Conservation (phyloP, 495 filamentous ascomycete species). For the Penicillium odoratum region DNA sequence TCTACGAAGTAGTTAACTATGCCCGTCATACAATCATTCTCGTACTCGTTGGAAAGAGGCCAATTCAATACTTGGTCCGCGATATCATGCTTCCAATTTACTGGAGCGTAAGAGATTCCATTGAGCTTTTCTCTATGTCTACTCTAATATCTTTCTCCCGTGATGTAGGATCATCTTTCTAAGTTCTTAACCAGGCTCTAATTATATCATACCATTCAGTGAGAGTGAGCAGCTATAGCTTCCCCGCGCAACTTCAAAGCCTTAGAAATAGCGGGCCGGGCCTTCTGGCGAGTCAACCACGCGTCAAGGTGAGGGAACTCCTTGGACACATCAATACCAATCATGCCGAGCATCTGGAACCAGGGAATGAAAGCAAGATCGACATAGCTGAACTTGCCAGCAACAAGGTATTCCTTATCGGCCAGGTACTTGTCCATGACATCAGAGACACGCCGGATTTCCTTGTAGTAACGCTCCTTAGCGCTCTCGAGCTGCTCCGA, state of each 20-base stretch:
- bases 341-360: constrained; percentile 26
- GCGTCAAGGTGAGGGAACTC: constrained; percentile 41
- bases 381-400: constrained; percentile 55
- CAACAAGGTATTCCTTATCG: constrained; percentile 59
- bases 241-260: constrained; percentile 36
- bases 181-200: no score
- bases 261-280: constrained; percentile 41
- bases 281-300: constrained; percentile 46
- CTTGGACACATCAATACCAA: constrained; percentile 33
- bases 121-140: no score
- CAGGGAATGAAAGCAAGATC: constrained; percentile 62
- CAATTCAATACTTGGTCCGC: no score
- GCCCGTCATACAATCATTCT: no score
- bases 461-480: constrained; percentile 58
- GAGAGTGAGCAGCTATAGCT: background rate
- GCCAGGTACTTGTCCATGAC: constrained; percentile 56
- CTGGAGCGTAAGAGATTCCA: no score
- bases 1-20: no score
- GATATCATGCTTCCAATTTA: no score
- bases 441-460: constrained; percentile 58
- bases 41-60: no score
- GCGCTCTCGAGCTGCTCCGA: constrained; percentile 58
- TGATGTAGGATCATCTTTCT: no score
- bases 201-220: no score
- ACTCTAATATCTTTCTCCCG: no score